Base-by-base conservation (phyloP, 768 basidiomycete species). In the Psilocybe azurescens region DNA sequence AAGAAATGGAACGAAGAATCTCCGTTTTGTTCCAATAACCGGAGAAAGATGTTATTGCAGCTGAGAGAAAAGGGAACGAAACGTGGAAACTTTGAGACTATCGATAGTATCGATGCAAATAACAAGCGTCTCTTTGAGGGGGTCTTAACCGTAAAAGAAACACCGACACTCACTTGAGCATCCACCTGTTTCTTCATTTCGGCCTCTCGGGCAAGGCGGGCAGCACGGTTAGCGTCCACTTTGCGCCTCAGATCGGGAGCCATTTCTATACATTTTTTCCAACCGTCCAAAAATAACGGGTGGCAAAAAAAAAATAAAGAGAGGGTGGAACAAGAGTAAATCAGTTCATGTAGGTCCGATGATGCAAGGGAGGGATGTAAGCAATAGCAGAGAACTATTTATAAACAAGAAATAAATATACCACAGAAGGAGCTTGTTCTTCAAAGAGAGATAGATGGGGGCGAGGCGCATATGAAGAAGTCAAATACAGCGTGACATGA, bases 181-280 rank as follows among this genome's bases (percentile, higher is more conserved):
- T 81, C 77, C 5, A 80, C 76, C 67, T 83, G 83, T 67, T 79
- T 81, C 70, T 80, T 81, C 70, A 81, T 78, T 60, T 81, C 83
- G 52, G 77, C 77, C 75, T 89, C 89, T 70, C 81, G 78, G 3
- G 82, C 80, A 10, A 81, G 65, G 32, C 89, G 81, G 7, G 81
- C 74, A 14, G 81, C 81, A 38, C 86, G 82, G 59, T 81, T 78
- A 2, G 83, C 83, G 66, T 90, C 89, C 16, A 90, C 89, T 66
- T 84, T 85, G 51, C 84, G 81, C 65, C 80, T 82, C 63, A 89
- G 72, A 75, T 88, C 87, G 64, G 89, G 89, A 20, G 89, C 81
- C 80, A 90, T 79, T 70, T 80, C 88, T 89, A 69, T 53, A 61
- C 55, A 59, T 65, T 14, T 44, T 47, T 47, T 56, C 20, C 29